Conservation (phyloP, 768 basidiomycete species). For the Omphalotus guepiniiformis region DNA sequence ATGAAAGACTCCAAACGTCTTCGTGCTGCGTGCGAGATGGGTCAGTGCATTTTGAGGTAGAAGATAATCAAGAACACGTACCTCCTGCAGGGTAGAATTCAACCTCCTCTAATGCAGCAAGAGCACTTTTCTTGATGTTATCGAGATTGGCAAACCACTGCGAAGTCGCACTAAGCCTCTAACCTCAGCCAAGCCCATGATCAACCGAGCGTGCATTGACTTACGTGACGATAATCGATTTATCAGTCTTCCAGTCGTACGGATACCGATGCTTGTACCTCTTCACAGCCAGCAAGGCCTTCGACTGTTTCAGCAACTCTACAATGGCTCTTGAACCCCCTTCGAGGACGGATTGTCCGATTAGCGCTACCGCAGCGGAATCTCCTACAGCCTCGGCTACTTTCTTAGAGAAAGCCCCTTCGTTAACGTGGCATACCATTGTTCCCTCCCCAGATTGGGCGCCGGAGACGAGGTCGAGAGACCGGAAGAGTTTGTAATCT, state of each 20-base stretch:
- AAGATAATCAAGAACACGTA: conserved; percentile 26
- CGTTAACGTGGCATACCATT: conserved; percentile 81
- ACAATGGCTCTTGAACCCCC: conserved; percentile 68
- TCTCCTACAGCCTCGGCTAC: conserved; percentile 58
- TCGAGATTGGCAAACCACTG: conserved; percentile 98
- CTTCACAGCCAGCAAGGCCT: conserved; percentile 61
- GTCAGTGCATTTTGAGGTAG: neutral
- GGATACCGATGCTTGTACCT: conserved; percentile 86
- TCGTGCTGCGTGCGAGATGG: conserved; percentile 48
- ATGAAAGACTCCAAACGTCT: conserved; percentile 88
- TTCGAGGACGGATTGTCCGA: conserved; percentile 70
- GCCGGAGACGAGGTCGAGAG: conserved; percentile 43
- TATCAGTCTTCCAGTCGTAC: conserved; percentile 94
- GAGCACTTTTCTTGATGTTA: conserved; percentile 71
- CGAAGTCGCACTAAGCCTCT: conserved; percentile 69
- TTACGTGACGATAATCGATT: conserved; percentile 88
- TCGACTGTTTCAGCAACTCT: conserved; percentile 50
- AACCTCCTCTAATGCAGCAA: conserved; percentile 65
- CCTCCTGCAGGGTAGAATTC: conserved; percentile 73
- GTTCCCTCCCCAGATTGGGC: conserved; percentile 22
- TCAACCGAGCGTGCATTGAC: conserved; percentile 17
- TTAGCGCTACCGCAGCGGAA: conserved; percentile 38
- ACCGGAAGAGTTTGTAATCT: conserved; percentile 79
- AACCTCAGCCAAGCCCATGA: neutral
- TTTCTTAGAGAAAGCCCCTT: conserved; percentile 63